Evolutionary conservation across 805 yeast genomes (phyloP), one percentile per base, ranked within the genome.

Genomic region (Sugiyamaella chiloensis): DNA sequence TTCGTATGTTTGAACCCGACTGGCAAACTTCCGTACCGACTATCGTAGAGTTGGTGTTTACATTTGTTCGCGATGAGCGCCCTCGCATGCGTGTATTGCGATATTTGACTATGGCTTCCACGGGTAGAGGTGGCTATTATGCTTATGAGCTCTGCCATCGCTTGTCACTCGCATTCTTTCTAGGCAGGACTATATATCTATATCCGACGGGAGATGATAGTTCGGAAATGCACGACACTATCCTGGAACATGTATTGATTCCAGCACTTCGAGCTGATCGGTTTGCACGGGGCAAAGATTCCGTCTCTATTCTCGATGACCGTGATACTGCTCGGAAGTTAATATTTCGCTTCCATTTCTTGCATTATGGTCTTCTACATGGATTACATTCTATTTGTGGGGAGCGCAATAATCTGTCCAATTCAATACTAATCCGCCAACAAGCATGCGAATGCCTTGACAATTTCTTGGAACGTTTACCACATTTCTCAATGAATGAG

Each of bases 401-500:
- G 5, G 37, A 34, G 12, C 37, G 37, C 20, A 16, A 34, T 12
- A 7, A 19, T 6, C 20, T 34, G 11, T 16, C 20, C 21, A 34
- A 34, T 12, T 16, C 37, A 5, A 21, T 34, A 4, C 14, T n/a
- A 4, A 12, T 34, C 5, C 37, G 37, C 3, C 37, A 34, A 21
- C 21, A 34, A 12, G 12, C 19, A 12, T 34, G 37, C 20, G 20
- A 21, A 12, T 16, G 19, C 20, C 20, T 34, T 34, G 37, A 34
- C 19, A 34, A 3, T 7, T 5, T 34, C 19, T 3, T 34, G 16
- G 14, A 19, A 16, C 14, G 20, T 12, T 19, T 34, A 12, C 37
- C 37, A 11, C 37, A 34, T 14, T 34, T 34, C 19, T 34, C 37
- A 5, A 34, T 34, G 37, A 34, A 34, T 8, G 37, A 34, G 3